Conservation (phyloP, 2,329 filamentous ascomycete genomes). For the Fusarium illudens region DNA sequence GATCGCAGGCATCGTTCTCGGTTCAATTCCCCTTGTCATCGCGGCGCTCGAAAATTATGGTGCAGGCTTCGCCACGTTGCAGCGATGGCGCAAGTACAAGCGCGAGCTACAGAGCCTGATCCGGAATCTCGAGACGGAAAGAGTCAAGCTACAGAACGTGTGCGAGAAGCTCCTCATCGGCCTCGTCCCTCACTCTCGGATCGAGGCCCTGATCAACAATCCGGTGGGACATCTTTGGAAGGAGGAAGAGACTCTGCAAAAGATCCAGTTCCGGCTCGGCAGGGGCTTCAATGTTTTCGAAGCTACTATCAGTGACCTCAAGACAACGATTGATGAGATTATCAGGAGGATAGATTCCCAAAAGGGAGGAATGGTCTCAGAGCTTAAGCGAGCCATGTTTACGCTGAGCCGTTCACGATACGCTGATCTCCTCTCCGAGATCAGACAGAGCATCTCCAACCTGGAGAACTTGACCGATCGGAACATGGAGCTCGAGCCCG, state of each 20-base stretch:
- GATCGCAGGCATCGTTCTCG: not conserved
- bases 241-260: not conserved
- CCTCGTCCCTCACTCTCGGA: not conserved
- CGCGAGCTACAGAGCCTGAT: conserved; percentile 6
- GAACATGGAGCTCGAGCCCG: not conserved
- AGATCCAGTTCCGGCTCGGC: conserved; percentile 2
- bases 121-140: conserved; percentile 7
- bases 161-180: conserved; percentile 15
- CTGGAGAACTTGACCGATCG: not conserved
- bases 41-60: conserved; percentile 8
- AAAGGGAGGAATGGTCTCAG: not conserved
- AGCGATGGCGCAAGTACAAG: not conserved
- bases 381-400: not conserved
- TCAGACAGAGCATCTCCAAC: conserved; percentile 1
- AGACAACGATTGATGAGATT: not conserved
- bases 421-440: not conserved
- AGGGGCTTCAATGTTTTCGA: conserved; percentile 6
- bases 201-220: conserved; percentile 9
- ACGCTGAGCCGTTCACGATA: not conserved
- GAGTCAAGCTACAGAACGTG: conserved; percentile 8
- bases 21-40: not conserved
- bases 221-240: not conserved
- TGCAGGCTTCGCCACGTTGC: not conserved
- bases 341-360: not conserved
- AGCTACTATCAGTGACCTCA: not conserved